Base-by-base conservation (phyloP, 2,329 filamentous ascomycete genomes). In the Triangularia verruculosa region DNA sequence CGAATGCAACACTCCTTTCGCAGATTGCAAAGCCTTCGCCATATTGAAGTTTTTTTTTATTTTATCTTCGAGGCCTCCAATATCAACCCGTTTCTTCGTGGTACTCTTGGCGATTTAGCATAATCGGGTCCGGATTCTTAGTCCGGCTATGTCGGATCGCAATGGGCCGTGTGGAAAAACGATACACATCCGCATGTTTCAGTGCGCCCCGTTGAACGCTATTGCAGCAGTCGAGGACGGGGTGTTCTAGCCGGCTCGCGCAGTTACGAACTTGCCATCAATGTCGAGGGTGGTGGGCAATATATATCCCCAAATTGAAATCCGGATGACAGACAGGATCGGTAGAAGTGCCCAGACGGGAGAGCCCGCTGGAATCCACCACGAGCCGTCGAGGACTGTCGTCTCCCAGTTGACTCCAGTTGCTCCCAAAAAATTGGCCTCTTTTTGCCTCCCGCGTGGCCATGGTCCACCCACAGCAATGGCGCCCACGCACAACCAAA, bases 331-430 rank as follows among this genome's bases (percentile, higher is more conserved):
- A 13, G n/a, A 54, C 34, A 20, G 17, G 2, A 11, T 56, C 59
- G 59, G 51, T 32, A 57, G 25, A 28, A 55, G 39, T 51, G 61
- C 64, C 64, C 61, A 66, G 64, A 34, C 64, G 64, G 61, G 64
- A 60, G 59, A 64, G 61, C 59, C 64, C 64, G 64, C 62, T 25
- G 17, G 55, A 54, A 54, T 54, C 51, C 51, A 27, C 51, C 25
- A 24, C 4, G 12, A 28, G 12, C 22, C 51, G 27, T 12, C 22
- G n/a, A 22, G 43, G 20, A 7, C n/a, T n/a, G 7, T 11, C 43
- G 6, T 6, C 43, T 51, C 43, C n/a, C 43, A 24, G 13, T 12
- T 51, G 43, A 24, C 43, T 11, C n/a, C n/a, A 51, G 20, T 11
- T 12, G 17, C 43, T 2, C 20, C 20, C 39, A 11, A 54, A n/a